Evolutionary conservation across 1,284 basidiomycete species (phyloP), one percentile per base, ranked within the genome.

Genomic region (Cutaneotrichosporon sp.): DNA sequence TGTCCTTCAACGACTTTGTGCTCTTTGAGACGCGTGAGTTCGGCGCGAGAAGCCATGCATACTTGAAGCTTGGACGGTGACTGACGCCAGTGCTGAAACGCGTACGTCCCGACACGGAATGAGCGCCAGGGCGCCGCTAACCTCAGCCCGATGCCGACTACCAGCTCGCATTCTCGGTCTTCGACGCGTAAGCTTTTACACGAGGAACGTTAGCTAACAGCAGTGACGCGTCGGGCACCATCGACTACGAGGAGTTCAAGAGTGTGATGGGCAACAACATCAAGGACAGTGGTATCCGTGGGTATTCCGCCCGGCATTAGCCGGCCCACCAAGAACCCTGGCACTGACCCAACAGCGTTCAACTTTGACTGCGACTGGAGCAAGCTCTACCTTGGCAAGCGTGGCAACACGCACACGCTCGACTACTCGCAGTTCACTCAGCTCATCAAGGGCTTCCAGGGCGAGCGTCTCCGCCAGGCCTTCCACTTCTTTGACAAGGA

Each of bases 281-380:
- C 58, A 69, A 69, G 27, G 66, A 71, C 4, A 73, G 72, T 51
- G 88, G 87, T 33, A 91, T 97, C 73, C 94, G 77, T 77, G 62
- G 57, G 77, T 72, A 24, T 8, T n/a, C 20, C 33, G 14, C 24
- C 14, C 27, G 24, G 42, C 53, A 25, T 24, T 36, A 7, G 16
- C 22, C 45, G 22, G 45, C 20, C 36, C 16, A n/a, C 25, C 20
- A 1, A 33, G 20, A 25, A 31, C 3, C 3, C 3, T 20, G 13
- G 24, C n/a, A 22, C 57, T 63, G 36, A 66, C 46, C 46, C 24
- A 27, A n/a, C 56, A 79, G 77, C 94, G 49, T 97, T 97, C 79
- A 87, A 97, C 80, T 97, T 95, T 80, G 90, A 95, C 77, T 90
- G 90, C 73, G 90, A 93, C 75, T 97, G 94, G 94, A 87, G 95